Percentiles rank a stretch among this genome's conserved stretches.
Evolutionary conservation across 2,329 filamentous ascomycete genomes (phyloP).

Genomic region (Cylindrodendrum hubeiense): DNA sequence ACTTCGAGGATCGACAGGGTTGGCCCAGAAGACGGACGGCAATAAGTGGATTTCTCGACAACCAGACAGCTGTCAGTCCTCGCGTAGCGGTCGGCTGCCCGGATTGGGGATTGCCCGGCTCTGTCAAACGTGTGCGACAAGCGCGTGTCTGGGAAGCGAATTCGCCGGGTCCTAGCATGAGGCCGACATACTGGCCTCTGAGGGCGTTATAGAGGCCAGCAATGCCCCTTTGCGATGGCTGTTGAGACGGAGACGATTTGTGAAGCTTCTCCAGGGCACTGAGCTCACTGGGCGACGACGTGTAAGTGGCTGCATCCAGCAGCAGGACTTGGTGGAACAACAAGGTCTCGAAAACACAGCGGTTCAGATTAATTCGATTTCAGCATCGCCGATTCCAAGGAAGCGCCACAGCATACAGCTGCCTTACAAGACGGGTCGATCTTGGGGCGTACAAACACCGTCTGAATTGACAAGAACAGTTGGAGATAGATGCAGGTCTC

Average conservation of each 20-base stretch:
- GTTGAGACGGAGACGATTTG: too few species aligned
- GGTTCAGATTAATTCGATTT: conserved; percentile 1
- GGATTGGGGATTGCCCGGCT: conserved; percentile 30
- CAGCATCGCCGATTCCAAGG: conserved; percentile 3
- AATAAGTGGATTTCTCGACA: conserved; percentile 31
- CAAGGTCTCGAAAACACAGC: not conserved
- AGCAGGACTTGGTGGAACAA: conserved; percentile 8
- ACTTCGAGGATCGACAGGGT: conserved; percentile 44
- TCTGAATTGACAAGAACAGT: not conserved
- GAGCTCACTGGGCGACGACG: not conserved
- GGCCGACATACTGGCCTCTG: not conserved
- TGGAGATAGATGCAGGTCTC: not conserved
- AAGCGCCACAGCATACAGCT: not conserved
- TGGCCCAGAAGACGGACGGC: conserved; percentile 27
- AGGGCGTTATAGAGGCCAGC: not conserved
- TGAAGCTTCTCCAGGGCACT: not conserved
- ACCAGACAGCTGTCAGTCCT: conserved; percentile 29
- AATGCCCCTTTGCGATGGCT: not conserved
- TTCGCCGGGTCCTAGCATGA: conserved; percentile 5
- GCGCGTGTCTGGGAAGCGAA: conserved; percentile 27
- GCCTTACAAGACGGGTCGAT: conserved; percentile 1
- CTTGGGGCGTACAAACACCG: conserved; percentile 13
- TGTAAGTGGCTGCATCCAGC: not conserved
- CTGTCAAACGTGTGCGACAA: conserved; percentile 36
- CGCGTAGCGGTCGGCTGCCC: conserved; percentile 28